A percentile compares a stretch with the other conserved stretches of the same genome.
Conservation (phyloP, 2,329 filamentous ascomycete genomes). For the Tolypocladium endophyticum region DNA sequence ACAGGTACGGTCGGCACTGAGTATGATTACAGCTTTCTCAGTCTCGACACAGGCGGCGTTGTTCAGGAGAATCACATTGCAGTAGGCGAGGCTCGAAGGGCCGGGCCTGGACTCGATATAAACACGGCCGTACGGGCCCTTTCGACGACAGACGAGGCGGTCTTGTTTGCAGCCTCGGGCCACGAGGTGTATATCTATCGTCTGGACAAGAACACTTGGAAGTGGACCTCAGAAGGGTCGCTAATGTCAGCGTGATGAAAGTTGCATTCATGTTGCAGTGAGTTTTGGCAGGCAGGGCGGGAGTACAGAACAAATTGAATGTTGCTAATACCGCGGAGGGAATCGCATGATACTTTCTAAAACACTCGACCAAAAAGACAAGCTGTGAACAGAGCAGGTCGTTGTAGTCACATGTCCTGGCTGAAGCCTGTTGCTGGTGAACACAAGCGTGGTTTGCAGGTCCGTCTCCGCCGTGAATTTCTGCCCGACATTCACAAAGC, state of each 20-base stretch:
- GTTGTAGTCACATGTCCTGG: not conserved
- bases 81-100: not conserved
- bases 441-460: not conserved
- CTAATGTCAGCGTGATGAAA: not conserved
- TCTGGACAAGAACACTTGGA: constrained; percentile 2
- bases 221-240: constrained; percentile 4
- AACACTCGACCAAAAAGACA: not conserved
- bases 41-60: constrained; percentile 1
- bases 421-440: not conserved
- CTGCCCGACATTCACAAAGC: not conserved
- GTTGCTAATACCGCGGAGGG: not conserved
- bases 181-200: constrained; percentile 8
- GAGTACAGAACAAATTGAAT: not conserved
- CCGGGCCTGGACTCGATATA: constrained; percentile 4
- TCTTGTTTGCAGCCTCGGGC: constrained; percentile 9
- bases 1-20: not conserved
- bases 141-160: constrained; percentile 7
- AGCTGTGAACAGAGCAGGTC: not conserved
- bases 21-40: constrained; percentile 9
- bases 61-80: constrained; percentile 8
- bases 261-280: no score
- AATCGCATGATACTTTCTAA: not conserved
- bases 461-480: not conserved
- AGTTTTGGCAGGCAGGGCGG: not conserved
- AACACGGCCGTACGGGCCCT: constrained; percentile 3